phyloP scores from a whole-genome alignment of 495 filamentous ascomycete genomes.

The Penicillium riverlandense region DNA sequence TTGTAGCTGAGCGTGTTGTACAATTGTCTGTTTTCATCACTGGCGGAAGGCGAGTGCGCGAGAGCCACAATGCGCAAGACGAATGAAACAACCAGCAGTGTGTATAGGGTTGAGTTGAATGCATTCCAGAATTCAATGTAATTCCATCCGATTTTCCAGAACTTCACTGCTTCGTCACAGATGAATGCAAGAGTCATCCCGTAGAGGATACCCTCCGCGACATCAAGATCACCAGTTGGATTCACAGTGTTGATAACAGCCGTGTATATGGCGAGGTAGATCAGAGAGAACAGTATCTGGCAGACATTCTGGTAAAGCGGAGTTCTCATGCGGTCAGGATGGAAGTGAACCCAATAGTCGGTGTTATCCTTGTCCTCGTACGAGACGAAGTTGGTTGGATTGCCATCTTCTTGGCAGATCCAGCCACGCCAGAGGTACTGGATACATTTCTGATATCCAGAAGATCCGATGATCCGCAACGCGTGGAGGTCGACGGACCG shows the following conservation, averaged over 20 bases:
- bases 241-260: slow-evolving; percentile 90
- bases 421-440: slow-evolving; percentile 89
- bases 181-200: slow-evolving; percentile 90
- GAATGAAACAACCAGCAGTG: slow-evolving; percentile 68
- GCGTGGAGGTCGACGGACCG: slow-evolving; percentile 90
- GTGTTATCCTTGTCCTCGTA: slow-evolving; percentile 72
- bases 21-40: slow-evolving; percentile 46
- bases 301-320: slow-evolving; percentile 87
- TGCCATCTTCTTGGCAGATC: slow-evolving; percentile 88
- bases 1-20: slow-evolving; percentile 85
- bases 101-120: slow-evolving; percentile 81
- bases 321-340: slow-evolving; percentile 88
- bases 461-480: slow-evolving; percentile 74
- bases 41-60: slow-evolving; percentile 43
- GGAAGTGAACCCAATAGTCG: slow-evolving; percentile 70
- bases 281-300: slow-evolving; percentile 74
- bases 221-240: slow-evolving; percentile 66
- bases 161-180: slow-evolving; percentile 75
- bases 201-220: slow-evolving; percentile 80
- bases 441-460: slow-evolving; percentile 94
- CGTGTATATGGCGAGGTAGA: slow-evolving; percentile 82
- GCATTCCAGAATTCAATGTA: slow-evolving; percentile 94
- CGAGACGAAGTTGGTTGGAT: slow-evolving; percentile 76
- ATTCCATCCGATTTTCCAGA: slow-evolving; percentile 85
- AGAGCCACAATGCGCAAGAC: slow-evolving; percentile 71